These are phyloP conservation scores for Cudoniella acicularis DNA, from an alignment of 495 filamentous ascomycete species.

Conservation along the genomic window DNA sequence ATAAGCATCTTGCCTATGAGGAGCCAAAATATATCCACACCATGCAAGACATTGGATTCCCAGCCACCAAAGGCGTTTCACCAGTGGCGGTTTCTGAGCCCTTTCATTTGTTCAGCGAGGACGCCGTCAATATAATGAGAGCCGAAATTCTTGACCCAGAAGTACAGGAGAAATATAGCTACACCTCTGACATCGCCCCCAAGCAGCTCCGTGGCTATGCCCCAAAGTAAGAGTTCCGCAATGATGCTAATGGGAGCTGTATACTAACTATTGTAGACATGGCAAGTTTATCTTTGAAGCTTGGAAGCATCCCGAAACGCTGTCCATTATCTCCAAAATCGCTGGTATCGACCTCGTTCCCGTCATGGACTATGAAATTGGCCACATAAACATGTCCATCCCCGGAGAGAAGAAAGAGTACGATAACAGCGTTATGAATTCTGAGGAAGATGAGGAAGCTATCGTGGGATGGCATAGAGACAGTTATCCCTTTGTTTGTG, in stretches of 20 bases:
- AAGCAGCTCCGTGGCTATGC: constrained; percentile 67
- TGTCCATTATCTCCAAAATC: constrained; percentile 62
- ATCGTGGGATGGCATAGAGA: constrained; percentile 73
- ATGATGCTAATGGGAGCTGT: not conserved
- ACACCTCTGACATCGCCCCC: constrained; percentile 60
- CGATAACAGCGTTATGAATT: constrained; percentile 35
- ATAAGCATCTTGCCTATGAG: constrained; percentile 22
- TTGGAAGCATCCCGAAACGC: constrained; percentile 63
- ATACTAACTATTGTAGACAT: constrained; percentile 36
- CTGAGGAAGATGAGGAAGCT: constrained; percentile 56
- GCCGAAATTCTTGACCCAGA: constrained; percentile 59
- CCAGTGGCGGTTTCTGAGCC: constrained; percentile 67
- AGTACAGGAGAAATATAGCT: constrained; percentile 63
- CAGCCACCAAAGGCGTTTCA: constrained; percentile 48
- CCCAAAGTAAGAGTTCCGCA: constrained; percentile 49
- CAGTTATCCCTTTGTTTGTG: constrained; percentile 74
- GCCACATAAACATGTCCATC: constrained; percentile 66
- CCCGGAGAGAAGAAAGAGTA: constrained; percentile 39
- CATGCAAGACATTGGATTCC: constrained; percentile 27
- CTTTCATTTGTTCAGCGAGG: constrained; percentile 66
- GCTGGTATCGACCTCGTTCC: constrained; percentile 73
- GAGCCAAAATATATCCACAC: constrained; percentile 23
- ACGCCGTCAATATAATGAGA: constrained; percentile 63
- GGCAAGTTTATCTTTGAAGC: constrained; percentile 67
- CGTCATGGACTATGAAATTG: constrained; percentile 70